Percentiles rank a stretch among this genome's conserved stretches.
Evolutionary conservation across 2,329 filamentous ascomycete genomes (phyloP).

Genomic region (Cladosporium sp.): DNA sequence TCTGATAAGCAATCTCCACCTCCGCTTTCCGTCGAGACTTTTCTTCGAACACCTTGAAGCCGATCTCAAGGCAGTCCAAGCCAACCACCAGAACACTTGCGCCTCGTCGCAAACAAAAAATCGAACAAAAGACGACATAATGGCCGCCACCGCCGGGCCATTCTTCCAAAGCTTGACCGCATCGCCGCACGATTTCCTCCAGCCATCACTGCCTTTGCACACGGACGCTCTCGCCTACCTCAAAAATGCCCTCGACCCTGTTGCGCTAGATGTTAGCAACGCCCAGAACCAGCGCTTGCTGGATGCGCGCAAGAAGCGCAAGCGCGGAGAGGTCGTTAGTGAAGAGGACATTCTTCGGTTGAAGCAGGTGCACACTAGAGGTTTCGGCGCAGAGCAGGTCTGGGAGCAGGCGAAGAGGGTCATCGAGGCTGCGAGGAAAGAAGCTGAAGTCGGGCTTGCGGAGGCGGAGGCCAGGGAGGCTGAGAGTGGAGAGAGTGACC

Average conservation of each 20-base stretch:
- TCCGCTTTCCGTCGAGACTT: slow-evolving; percentile 13
- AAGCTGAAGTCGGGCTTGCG: slow-evolving; percentile 53
- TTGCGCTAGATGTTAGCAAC: slow-evolving; percentile 72
- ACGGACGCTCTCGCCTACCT: slow-evolving; percentile 70
- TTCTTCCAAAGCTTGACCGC: slow-evolving; percentile 27
- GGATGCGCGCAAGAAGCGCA: slow-evolving; percentile 72
- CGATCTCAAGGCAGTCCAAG: not conserved
- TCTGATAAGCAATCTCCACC: slow-evolving; percentile 5
- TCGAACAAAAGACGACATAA: not conserved
- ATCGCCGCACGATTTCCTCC: slow-evolving; percentile 70
- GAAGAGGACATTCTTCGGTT: slow-evolving; percentile 66
- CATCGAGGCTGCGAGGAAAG: slow-evolving; percentile 62
- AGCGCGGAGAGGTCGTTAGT: slow-evolving; percentile 58
- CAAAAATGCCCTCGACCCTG: slow-evolving; percentile 77
- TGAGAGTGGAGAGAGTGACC: slow-evolving; percentile 29
- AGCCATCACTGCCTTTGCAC: slow-evolving; percentile 66
- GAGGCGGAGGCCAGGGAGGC: slow-evolving; percentile 32
- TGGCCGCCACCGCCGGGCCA: not conserved
- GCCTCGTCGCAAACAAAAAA: not conserved
- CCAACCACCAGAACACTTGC: not conserved
- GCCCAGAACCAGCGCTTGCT: slow-evolving; percentile 69
- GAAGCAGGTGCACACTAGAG: slow-evolving; percentile 79
- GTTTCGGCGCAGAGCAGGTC: slow-evolving; percentile 83
- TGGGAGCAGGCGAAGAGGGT: slow-evolving; percentile 93
- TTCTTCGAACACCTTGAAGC: slow-evolving; percentile 4